Base-by-base conservation (phyloP, 1,284 basidiomycete genomes). In the Apiotrichum laibachii region DNA sequence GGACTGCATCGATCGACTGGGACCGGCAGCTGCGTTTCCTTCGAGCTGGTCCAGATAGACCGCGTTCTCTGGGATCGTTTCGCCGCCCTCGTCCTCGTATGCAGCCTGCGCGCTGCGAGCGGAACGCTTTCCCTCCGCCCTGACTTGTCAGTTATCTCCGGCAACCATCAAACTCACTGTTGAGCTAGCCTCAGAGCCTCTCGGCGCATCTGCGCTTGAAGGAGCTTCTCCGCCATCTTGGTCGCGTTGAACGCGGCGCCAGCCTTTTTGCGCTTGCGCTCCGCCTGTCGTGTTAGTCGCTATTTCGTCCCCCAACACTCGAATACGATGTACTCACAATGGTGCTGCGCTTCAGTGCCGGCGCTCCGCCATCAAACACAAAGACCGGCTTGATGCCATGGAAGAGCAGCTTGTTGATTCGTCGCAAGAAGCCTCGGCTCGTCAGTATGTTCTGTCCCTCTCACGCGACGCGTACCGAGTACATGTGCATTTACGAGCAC, bases 341-440 rank as follows among this genome's bases (percentile, higher is more conserved):
- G 1, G 94, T 97, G 50, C 83, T 82, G 69, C 87, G 84, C 81
- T 98, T 98, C 67, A 98, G 77, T 4, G 81, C 84, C 1, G 94
- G 93, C 0, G 93, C 93, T 31, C 92, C 93, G 37, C 93, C 93
- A 77, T 98, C 93, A 71, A 98, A 98, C 10, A 98, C 92, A 71
- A 98, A 98, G 26, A 98, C 92, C 0, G 94, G 94, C 73, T 90
- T 93, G 73, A 97, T 94, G 15, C 93, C 93, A 72, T 96, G 94
- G 78, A 94, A 98, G 50, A 99, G 79, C 18, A 99, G 83, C 77
- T 98, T 98, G 77, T 88, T 88, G 59, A 99, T 97, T 5, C 96
- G 84, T 37, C 93, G 83, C 52, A 96, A 81, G 77, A 99, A 98
- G 22, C 77, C 77, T 78, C 49, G 37, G 19, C 2, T 12, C 5